Base-by-base conservation (phyloP, 768 basidiomycete genomes). In the Xerocomellus chrysenteron region DNA sequence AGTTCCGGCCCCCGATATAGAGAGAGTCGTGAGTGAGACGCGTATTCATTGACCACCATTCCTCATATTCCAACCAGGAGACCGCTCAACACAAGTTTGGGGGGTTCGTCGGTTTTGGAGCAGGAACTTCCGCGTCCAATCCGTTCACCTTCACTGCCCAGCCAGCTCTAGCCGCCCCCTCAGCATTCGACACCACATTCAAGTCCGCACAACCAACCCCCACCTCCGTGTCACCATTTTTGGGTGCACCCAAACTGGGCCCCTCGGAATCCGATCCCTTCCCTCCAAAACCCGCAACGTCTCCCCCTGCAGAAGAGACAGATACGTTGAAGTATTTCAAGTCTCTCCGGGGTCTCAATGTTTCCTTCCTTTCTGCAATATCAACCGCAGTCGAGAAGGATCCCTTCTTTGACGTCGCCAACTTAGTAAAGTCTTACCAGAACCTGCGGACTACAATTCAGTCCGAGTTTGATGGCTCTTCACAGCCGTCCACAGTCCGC, bases 311-410 rank as follows among this genome's bases (percentile, higher is more conserved):
- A 59, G 60, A 73, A 61, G 58, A 70, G 59, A 65, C 71, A 37
- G 64, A 73, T 33, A 76, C 78, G 36, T 61, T 82, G 16, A 81
- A 82, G 50, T 90, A 86, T 66, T 90, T 83, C 73, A 81, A 74
- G 40, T 81, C 83, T 26, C 78, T 92, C n/a, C 84, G 90, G 36
- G 89, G 88, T 14, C 77, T 92, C 41, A 92, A 92, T 64, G 71
- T 80, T 35, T 88, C 87, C 3, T 75, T 91, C 57, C 67, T 87
- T 24, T 74, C 79, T n/a, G 78, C 81, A 14, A 68, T 89, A 52
- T 75, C 80, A 32, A 79, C 80, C 56, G 80, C 82, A 21, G 75
- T 88, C 21, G 82, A 87, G 47, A 74, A 79, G 16, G 88, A 92
- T 70, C 86, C 89, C 2, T 91, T 90, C 67, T 67, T 73, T n/a